These are phyloP conservation scores for Globisporangium cederbergense DNA, from an alignment of 352 stramenopile genomes.

Conservation along the genomic window DNA sequence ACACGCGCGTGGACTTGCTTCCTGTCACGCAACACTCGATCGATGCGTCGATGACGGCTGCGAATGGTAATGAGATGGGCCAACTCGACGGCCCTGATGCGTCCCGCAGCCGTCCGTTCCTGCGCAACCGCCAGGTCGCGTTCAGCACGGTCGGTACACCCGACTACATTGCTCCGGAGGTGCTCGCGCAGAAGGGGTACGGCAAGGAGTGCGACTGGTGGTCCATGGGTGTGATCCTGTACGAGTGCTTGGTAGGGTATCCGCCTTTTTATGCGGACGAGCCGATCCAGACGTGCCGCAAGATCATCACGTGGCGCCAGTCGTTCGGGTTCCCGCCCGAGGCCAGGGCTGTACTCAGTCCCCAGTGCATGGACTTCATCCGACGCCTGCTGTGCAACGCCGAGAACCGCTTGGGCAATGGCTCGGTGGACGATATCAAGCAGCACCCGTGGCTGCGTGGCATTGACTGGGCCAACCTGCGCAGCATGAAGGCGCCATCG, in stretches of 20 bases:
- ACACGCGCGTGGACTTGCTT: conserved; percentile 79
- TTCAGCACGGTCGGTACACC: conserved; percentile 97
- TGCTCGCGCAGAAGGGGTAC: conserved; percentile 88
- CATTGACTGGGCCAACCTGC: conserved; percentile 90
- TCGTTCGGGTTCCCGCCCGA: conserved; percentile 66
- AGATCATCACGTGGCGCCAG: conserved; percentile 80
- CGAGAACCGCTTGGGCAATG: conserved; percentile 88
- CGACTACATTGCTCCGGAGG: conserved; percentile 97
- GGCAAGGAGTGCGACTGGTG: conserved; percentile 96
- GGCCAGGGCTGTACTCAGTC: conserved; percentile 36
- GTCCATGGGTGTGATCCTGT: conserved; percentile 98
- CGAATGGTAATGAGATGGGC: conserved; percentile 4
- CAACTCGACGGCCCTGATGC: conserved; percentile 29
- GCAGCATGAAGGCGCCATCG: conserved; percentile 74
- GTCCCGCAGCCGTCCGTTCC: conserved; percentile 48
- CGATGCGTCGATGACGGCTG: conserved; percentile 22
- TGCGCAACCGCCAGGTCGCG: conserved; percentile 83
- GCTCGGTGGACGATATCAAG: conserved; percentile 93
- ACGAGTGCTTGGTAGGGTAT: conserved; percentile 97
- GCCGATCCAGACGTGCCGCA: conserved; percentile 94
- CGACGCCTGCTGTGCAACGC: conserved; percentile 88
- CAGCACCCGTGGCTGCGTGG: conserved; percentile 93
- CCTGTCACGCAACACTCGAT: conserved; percentile 76
- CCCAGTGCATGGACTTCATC: conserved; percentile 87
- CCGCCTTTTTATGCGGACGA: conserved; percentile 97